Evolutionary conservation across 768 basidiomycete species (phyloP).

Genomic region (Piloderma croceum): DNA sequence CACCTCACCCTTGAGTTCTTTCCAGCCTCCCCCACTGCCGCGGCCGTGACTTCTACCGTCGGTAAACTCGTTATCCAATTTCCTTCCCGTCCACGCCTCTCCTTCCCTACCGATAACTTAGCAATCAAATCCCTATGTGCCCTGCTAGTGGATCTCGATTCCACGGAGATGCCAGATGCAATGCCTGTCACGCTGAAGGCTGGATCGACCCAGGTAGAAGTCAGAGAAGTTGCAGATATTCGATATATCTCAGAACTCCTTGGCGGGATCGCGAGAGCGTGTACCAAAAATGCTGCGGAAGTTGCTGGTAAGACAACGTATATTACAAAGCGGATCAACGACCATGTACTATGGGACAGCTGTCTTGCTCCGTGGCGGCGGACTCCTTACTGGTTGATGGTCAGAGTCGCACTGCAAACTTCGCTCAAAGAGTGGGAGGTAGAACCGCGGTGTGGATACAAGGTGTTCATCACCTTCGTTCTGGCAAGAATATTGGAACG

Average conservation of each 20-base stretch:
- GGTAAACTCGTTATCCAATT: background rate
- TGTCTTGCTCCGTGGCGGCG: slow-evolving; percentile 42
- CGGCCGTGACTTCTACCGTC: too few species aligned
- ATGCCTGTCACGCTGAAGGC: slow-evolving; percentile 3
- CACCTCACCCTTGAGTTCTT: too few species aligned
- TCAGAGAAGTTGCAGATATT: slow-evolving; percentile 36
- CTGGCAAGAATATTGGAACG: slow-evolving; percentile 14
- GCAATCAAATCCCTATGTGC: slow-evolving; percentile 1
- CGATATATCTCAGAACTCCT: slow-evolving; percentile 47
- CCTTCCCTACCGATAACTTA: too few species aligned
- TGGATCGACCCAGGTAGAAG: slow-evolving; percentile 21
- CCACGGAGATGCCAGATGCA: background rate
- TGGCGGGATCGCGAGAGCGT: slow-evolving; percentile 39
- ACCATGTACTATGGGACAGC: slow-evolving; percentile 40
- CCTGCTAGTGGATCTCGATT: background rate
- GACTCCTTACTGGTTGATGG: slow-evolving; percentile 44
- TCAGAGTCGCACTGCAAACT: slow-evolving; percentile 42
- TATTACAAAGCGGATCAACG: slow-evolving; percentile 39
- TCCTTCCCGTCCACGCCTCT: background rate
- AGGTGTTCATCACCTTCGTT: slow-evolving; percentile 30
- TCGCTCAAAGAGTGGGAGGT: slow-evolving; percentile 18
- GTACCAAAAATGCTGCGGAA: slow-evolving; percentile 24
- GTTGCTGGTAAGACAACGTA: slow-evolving; percentile 17
- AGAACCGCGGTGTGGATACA: slow-evolving; percentile 21
- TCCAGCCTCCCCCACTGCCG: too few species aligned